These are phyloP conservation scores for Jamesozyma rosinii DNA, from an alignment of 805 yeast species.

Conservation along the genomic window DNA sequence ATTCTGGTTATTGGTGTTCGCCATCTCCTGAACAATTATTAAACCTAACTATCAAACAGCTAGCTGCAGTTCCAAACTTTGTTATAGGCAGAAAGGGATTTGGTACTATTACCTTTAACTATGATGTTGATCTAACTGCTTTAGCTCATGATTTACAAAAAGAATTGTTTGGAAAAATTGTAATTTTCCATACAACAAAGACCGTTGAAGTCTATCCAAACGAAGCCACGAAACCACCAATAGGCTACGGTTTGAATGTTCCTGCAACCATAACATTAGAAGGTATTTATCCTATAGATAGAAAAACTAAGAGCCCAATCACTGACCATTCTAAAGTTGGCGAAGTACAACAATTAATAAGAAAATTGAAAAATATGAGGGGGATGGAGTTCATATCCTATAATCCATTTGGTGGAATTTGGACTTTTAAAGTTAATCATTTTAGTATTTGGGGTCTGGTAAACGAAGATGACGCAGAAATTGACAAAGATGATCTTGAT, in stretches of 20 bases:
- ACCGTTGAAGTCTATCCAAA: conserved; percentile 58
- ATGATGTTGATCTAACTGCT: conserved; percentile 59
- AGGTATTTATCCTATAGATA: conserved; percentile 43
- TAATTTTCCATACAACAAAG: conserved; percentile 39
- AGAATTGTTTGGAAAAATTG: conserved; percentile 34
- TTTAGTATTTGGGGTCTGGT: conserved; percentile 91
- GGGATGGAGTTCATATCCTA: conserved; percentile 78
- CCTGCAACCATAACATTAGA: conserved; percentile 68
- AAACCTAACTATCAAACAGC: conserved; percentile 36
- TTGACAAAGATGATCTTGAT: conserved; percentile 39
- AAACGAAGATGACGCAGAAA: conserved; percentile 51
- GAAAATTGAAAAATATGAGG: conserved; percentile 40
- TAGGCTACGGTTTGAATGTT: conserved; percentile 64
- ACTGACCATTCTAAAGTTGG: conserved; percentile 30
- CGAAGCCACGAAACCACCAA: conserved; percentile 42
- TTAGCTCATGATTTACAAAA: conserved; percentile 35
- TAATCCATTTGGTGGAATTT: conserved; percentile 62
- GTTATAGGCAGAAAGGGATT: conserved; percentile 57
- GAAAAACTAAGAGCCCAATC: conserved; percentile 21
- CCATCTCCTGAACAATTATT: conserved; percentile 49
- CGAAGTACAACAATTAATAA: conserved; percentile 41
- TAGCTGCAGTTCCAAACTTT: conserved; percentile 51
- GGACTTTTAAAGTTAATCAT: conserved; percentile 81
- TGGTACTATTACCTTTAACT: conserved; percentile 59
- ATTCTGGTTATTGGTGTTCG: conserved; percentile 58